These are phyloP conservation scores for Stachybotrys chartarum DNA, from an alignment of 2,329 filamentous ascomycete genomes.

Conservation along the genomic window DNA sequence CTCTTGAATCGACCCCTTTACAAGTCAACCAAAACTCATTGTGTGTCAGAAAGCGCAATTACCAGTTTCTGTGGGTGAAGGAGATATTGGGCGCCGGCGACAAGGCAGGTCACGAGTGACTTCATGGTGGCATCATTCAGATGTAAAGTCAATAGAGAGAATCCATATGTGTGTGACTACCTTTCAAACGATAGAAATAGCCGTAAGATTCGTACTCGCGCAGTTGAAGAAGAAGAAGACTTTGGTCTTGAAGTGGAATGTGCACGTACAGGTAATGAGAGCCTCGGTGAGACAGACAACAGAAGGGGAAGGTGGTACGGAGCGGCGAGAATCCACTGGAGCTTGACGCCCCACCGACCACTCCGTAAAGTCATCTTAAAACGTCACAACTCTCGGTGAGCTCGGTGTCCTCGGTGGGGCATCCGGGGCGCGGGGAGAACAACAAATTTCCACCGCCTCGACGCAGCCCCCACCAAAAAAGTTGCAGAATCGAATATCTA, in stretches of 20 bases:
- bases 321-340: not conserved
- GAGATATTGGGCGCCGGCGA: conserved; percentile 31
- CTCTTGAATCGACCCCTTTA: conserved; percentile 31
- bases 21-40: not conserved
- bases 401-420: not conserved
- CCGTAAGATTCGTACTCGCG: too few relatives aligned
- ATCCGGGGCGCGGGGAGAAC: not conserved
- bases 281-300: conserved; percentile 11
- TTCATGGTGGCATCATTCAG: conserved; percentile 12
- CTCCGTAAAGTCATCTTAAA: not conserved
- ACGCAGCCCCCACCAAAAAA: conserved; percentile 5
- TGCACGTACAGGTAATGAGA: too few relatives aligned
- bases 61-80: conserved; percentile 30
- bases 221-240: too few relatives aligned
- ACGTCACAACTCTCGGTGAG: not conserved
- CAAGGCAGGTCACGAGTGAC: conserved; percentile 26
- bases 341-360: not conserved
- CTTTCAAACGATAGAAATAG: not conserved
- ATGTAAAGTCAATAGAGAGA: not conserved
- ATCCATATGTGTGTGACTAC: not conserved
- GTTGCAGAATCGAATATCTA: conserved; percentile 9
- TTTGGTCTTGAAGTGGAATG: too few relatives aligned
- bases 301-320: not conserved
- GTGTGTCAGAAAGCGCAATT: not conserved
- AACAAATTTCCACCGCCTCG: conserved; percentile 1